These are phyloP conservation scores for Emericellopsis terricola DNA, from an alignment of 495 filamentous ascomycete genomes.

Conservation along the genomic window DNA sequence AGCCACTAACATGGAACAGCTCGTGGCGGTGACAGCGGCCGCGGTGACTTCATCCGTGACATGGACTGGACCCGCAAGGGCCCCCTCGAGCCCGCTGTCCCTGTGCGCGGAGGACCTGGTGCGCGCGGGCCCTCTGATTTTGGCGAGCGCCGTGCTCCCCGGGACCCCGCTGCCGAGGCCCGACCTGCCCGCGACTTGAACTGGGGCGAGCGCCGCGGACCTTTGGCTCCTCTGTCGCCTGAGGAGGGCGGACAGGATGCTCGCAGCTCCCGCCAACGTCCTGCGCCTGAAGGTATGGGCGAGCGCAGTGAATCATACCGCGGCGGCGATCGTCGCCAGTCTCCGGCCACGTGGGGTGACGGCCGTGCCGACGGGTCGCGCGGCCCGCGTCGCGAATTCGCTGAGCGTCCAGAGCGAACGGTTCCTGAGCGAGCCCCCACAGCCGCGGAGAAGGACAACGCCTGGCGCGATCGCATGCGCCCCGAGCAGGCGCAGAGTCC, in stretches of 20 bases:
- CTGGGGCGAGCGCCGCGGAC: constrained; percentile 94
- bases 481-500: constrained; percentile 43
- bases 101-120: constrained; percentile 10
- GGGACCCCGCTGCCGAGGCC: constrained; percentile 43
- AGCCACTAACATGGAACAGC: constrained; percentile 3
- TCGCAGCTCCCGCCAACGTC: constrained; percentile 47
- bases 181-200: constrained; percentile 70
- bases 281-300: constrained; percentile 37
- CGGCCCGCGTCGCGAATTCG: constrained; percentile 63
- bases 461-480: constrained; percentile 71
- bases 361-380: constrained; percentile 61
- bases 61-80: constrained; percentile 84
- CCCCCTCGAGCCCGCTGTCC: constrained; percentile 47
- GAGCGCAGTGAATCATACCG: constrained; percentile 23
- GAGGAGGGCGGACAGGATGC: constrained; percentile 31
- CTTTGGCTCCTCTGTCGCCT: constrained; percentile 51
- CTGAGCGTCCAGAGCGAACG: constrained; percentile 48
- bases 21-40: constrained; percentile 11
- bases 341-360: constrained; percentile 73
- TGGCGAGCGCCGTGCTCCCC: constrained; percentile 9
- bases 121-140: constrained; percentile 28
- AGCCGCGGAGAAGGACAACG: constrained; percentile 69
- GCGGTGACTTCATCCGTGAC: constrained; percentile 38
- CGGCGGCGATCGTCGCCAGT: constrained; percentile 45
- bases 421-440: constrained; percentile 62